These are phyloP conservation scores for Skeletonema grethae DNA, from an alignment of 108 stramenopile species.

Conservation along the genomic window DNA sequence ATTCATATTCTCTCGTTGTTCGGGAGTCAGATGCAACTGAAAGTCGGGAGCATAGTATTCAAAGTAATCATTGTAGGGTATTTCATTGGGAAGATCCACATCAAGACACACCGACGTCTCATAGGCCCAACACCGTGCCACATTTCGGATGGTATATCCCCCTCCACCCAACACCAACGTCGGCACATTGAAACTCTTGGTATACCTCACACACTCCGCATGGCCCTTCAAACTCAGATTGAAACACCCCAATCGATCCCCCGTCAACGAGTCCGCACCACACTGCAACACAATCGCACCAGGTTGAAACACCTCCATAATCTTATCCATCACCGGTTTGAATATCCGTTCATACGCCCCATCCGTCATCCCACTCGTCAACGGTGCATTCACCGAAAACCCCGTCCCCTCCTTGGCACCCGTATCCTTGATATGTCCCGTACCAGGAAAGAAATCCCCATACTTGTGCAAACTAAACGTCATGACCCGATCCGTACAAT, in stretches of 20 bases:
- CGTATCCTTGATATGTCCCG: constrained; percentile 95
- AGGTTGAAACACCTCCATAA: constrained; percentile 97
- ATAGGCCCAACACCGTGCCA: constrained; percentile 96
- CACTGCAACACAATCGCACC: constrained; percentile 99
- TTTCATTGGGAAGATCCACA: constrained; percentile 82
- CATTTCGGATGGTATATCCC: constrained; percentile 99
- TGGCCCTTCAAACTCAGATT: constrained; percentile 96
- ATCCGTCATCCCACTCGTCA: constrained; percentile 97
- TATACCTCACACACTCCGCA: constrained; percentile 88
- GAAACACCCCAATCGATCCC: constrained; percentile 99
- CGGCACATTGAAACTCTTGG: constrained; percentile 93
- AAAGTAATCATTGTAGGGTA: constrained; percentile 99
- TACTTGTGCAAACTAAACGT: constrained; percentile 99
- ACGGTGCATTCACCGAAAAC: constrained; percentile 96
- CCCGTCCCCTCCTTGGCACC: constrained; percentile 96
- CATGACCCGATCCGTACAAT: constrained; percentile 99
- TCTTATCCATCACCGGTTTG: constrained; percentile 94
- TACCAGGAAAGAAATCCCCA: constrained; percentile 99
- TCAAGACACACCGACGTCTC: constrained; percentile 92
- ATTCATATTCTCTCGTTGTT: constrained; percentile 88
- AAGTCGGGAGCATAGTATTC: constrained; percentile 99
- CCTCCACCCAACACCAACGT: constrained; percentile 98
- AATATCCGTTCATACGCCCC: constrained; percentile 88
- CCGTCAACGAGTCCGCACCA: constrained; percentile 98
- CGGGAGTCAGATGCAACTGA: constrained; percentile 93